These are phyloP conservation scores for Ceratobasidium sp. DNA, from an alignment of 1,284 basidiomycete species.

Conservation along the genomic window DNA sequence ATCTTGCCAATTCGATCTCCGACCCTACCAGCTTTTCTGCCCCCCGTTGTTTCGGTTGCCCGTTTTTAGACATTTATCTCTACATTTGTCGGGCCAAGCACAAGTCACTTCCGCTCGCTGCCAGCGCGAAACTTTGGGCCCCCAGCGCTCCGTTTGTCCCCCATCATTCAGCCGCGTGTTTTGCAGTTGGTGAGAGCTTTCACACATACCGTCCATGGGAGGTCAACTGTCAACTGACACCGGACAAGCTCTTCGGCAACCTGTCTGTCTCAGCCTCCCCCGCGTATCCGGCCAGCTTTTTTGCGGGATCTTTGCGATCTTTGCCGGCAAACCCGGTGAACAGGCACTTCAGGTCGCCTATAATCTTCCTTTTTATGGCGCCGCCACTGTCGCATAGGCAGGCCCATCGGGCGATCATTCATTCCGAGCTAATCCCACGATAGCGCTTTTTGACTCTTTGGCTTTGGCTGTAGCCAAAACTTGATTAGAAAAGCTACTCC, in stretches of 20 bases:
- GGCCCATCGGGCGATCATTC: conserved; percentile 36
- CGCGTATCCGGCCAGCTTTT: too few species aligned
- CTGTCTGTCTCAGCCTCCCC: too few species aligned
- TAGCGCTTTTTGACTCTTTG: conserved; percentile 32
- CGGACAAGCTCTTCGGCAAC: conserved; percentile 13
- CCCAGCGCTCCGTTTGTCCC: not conserved
- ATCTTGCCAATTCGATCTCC: conserved; percentile 15
- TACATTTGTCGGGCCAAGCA: not conserved
- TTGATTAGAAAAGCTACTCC: conserved; percentile 15
- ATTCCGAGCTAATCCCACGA: conserved; percentile 5
- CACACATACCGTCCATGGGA: conserved; percentile 38
- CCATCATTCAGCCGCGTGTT: not conserved
- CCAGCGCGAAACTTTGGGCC: not conserved
- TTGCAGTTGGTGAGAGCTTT: conserved; percentile 31
- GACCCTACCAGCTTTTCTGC: conserved; percentile 19
- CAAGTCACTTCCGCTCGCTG: not conserved
- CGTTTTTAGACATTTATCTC: not conserved
- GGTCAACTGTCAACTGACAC: conserved; percentile 37
- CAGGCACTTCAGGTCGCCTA: not conserved
- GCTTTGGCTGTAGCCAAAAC: not conserved
- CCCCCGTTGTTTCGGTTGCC: not conserved
- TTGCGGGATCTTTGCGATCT: conserved; percentile 4
- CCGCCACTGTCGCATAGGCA: conserved; percentile 9
- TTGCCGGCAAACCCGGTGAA: not conserved
- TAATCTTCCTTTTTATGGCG: not conserved